These are phyloP conservation scores for Mycena alexandri DNA, from an alignment of 768 basidiomycete species.

Conservation along the genomic window DNA sequence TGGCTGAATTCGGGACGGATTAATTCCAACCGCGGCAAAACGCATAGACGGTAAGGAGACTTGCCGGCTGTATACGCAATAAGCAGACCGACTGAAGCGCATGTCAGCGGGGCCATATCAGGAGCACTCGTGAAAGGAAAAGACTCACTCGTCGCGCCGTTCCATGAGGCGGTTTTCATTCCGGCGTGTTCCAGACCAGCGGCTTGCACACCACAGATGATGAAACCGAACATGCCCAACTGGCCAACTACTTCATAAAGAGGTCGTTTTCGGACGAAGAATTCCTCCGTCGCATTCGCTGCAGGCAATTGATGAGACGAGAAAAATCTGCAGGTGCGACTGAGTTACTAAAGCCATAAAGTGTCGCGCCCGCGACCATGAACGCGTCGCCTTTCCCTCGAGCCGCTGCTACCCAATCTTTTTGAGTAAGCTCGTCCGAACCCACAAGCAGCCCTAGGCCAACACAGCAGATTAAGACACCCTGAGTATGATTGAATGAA, in stretches of 20 bases:
- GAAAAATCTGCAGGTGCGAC: background rate
- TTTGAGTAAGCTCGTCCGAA: constrained; percentile 82
- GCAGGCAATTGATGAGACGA: constrained; percentile 11
- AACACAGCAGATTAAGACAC: constrained; percentile 76
- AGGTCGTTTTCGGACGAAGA: constrained; percentile 83
- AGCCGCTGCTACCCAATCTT: constrained; percentile 74
- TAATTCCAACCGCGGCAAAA: constrained; percentile 14
- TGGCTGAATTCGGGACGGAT: constrained; percentile 59
- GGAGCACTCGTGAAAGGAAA: constrained; percentile 20
- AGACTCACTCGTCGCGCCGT: constrained; percentile 72
- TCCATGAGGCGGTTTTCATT: constrained; percentile 80
- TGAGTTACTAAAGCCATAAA: constrained; percentile 86
- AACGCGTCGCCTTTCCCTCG: constrained; percentile 87
- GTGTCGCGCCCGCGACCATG: constrained; percentile 87
- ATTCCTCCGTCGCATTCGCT: constrained; percentile 93
- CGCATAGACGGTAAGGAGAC: constrained; percentile 31
- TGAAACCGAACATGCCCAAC: constrained; percentile 85
- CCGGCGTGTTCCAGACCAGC: constrained; percentile 77
- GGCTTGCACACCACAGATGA: constrained; percentile 85
- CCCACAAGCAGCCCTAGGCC: constrained; percentile 86
- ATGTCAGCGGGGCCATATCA: constrained; percentile 7
- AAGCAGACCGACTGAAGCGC: constrained; percentile 57
- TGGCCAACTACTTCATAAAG: constrained; percentile 91
- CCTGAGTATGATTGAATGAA: constrained; percentile 53
- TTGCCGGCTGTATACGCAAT: constrained; percentile 55